Percentiles rank a stretch among this genome's conserved stretches.
These are phyloP conservation scores for Pseudoscleropodium purum DNA, from an alignment of 225 moss, liverwort and hornwort genomes.

Conservation along the genomic window DNA sequence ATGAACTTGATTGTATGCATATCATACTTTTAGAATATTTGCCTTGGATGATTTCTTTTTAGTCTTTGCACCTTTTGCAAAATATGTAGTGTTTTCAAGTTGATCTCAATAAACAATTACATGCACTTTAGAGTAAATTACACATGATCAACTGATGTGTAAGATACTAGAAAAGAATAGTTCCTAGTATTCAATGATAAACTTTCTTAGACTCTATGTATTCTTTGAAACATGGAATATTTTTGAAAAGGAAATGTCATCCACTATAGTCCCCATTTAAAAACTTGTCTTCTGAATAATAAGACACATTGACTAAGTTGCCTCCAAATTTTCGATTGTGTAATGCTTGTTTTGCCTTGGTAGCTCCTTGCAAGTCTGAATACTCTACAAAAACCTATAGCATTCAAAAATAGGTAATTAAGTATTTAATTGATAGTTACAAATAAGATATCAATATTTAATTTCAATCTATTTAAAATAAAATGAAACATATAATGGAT, in stretches of 20 bases:
- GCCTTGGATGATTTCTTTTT: not conserved
- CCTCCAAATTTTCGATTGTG: constrained; percentile 83
- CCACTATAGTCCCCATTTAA: constrained; percentile 69
- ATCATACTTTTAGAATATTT: not conserved
- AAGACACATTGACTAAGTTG: constrained; percentile 70
- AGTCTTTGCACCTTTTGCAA: not conserved
- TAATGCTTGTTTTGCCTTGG: constrained; percentile 73
- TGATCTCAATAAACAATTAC: not conserved
- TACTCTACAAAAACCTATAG: constrained; percentile 82
- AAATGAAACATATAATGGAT: not conserved
- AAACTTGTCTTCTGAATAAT: constrained; percentile 85
- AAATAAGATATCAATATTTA: not conserved
- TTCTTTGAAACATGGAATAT: not conserved
- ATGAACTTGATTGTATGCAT: not conserved
- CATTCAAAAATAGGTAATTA: not conserved
- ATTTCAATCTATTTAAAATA: not conserved
- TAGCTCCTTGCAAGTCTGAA: constrained; percentile 48
- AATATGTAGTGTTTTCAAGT: not conserved
- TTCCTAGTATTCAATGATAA: not conserved
- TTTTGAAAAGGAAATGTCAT: not conserved
- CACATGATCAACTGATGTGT: not conserved
- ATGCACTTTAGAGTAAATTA: not conserved
- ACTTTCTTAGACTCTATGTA: not conserved
- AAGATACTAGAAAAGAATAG: not conserved
- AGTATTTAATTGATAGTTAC: not conserved